Conservation (phyloP, 169 alveolate species). For the Plasmodium gonderi region DNA sequence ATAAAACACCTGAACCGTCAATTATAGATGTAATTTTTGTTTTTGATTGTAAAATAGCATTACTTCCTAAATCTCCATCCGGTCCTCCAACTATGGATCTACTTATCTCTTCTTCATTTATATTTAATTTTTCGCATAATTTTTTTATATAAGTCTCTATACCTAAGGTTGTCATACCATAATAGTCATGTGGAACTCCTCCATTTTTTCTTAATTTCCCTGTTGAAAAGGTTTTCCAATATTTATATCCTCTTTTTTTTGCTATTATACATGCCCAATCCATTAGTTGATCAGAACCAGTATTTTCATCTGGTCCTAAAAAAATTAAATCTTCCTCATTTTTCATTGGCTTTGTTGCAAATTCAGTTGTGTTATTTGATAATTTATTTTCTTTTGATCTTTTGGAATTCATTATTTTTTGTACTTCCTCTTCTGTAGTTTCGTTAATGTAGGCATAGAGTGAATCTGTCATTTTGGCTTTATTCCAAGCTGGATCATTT, state of each 20-base stretch:
- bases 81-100: slow-evolving; percentile 92
- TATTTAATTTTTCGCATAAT: slow-evolving; percentile 76
- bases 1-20: slow-evolving; percentile 90
- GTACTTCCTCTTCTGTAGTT: slow-evolving; percentile 32
- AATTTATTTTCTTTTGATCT: slow-evolving; percentile 63
- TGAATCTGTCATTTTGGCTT: background rate
- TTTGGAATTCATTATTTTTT: background rate
- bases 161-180: slow-evolving; percentile 91
- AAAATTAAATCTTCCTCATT: slow-evolving; percentile 66
- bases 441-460: background rate
- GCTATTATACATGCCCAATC: slow-evolving; percentile 91
- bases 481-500: too few species aligned
- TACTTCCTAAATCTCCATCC: slow-evolving; percentile 92
- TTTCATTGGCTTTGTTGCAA: slow-evolving; percentile 11
- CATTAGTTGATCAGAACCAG: slow-evolving; percentile 89
- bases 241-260: slow-evolving; percentile 77
- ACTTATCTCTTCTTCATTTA: slow-evolving; percentile 84
- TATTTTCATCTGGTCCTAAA: slow-evolving; percentile 86
- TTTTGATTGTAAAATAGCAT: slow-evolving; percentile 86
- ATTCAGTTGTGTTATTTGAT: slow-evolving; percentile 63
- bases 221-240: slow-evolving; percentile 90
- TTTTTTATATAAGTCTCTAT: slow-evolving; percentile 80
- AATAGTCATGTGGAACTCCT: slow-evolving; percentile 91
- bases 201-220: slow-evolving; percentile 89
- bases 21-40: slow-evolving; percentile 87